A percentile compares a stretch with the other conserved stretches of the same genome.
Evolutionary conservation across 192 early-diverging fungal species (phyloP).

Genomic region (Coemansia sp.): DNA sequence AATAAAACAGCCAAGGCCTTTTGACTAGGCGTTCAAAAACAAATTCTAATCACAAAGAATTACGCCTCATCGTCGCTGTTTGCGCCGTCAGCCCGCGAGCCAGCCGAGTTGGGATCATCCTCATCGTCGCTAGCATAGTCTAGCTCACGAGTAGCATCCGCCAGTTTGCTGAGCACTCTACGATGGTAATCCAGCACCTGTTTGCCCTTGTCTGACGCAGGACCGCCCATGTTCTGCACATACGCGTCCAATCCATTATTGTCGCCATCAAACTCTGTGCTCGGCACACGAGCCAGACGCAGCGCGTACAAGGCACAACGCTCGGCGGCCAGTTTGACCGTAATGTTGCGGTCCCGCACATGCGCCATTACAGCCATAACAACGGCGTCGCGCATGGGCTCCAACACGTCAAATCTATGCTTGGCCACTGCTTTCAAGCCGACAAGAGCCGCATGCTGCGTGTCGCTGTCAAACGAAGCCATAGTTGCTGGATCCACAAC

Average conservation of each 20-base stretch:
- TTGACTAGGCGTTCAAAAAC: not conserved
- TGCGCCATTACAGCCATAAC: constrained; percentile 68
- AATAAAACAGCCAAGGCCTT: not conserved
- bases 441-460: constrained; percentile 56
- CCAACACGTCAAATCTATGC: constrained; percentile 46
- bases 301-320: constrained; percentile 72
- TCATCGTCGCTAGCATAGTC: constrained; percentile 50
- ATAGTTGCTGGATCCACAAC: constrained; percentile 23
- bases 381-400: constrained; percentile 55
- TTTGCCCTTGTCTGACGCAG: constrained; percentile 53
- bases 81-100: not conserved
- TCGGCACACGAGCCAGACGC: constrained; percentile 53
- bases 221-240: constrained; percentile 54
- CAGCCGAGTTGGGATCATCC: constrained; percentile 9
- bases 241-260: constrained; percentile 24
- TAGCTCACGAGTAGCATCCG: constrained; percentile 43
- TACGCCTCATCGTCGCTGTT: constrained; percentile 7
- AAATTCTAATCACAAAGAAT: not conserved
- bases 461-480: constrained; percentile 29
- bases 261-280: constrained; percentile 25
- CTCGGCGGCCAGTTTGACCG: constrained; percentile 86
- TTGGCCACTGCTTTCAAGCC: constrained; percentile 60
- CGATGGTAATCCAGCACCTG: constrained; percentile 61
- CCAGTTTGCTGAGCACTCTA: constrained; percentile 54
- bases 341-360: constrained; percentile 77